Evolutionary conservation across 805 yeast genomes (phyloP), one percentile per base, ranked within the genome.

Genomic region (Suhomyces sp.): DNA sequence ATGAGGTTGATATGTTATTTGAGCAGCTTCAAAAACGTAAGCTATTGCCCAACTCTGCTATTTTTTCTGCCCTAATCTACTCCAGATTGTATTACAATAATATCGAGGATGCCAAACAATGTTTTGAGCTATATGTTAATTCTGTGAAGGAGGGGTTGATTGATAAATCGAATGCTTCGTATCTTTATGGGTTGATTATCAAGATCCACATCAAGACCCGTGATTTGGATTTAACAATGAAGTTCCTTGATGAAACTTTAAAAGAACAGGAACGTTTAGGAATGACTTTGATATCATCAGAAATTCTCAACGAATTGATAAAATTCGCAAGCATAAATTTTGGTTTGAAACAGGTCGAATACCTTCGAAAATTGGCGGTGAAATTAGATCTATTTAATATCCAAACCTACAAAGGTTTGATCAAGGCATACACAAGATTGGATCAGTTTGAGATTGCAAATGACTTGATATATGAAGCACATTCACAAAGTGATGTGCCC

Each of bases 1-100:
- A 54, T 25, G 72, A 68, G 51, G 78, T 74, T 8, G 74, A 72
- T 18, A 56, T 51, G 38, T 59, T 84, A 38, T 81, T 68, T 56
- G 40, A 59, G n/a, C 72, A 76, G 47, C 47, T 79, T 19, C 29
- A 60, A 4, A 55, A 63, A 33, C 61, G 80, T 35, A 67, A 69
- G 1, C 64, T 77, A 49, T 47, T 41, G 4, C 86, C 87, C 1
- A 60, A 66, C 3, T 56, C 65, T 2, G 48, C 53, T 6, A 63
- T 79, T 1, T 54, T 67, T 33, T 63, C 67, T 20, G 71, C 79
- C 0, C 48, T 80, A 26, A 68, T 80, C 33, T 54, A 60, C 18
- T 45, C 72, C n/a, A 56, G 68, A 26, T 45, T 71, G 10, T 56
- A 53, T 16, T 50, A 61, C 5, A 60, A 67, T 7, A 61, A 72